phyloP scores from a whole-genome alignment of 2,329 filamentous ascomycete genomes.

The Colletotrichum lini region DNA sequence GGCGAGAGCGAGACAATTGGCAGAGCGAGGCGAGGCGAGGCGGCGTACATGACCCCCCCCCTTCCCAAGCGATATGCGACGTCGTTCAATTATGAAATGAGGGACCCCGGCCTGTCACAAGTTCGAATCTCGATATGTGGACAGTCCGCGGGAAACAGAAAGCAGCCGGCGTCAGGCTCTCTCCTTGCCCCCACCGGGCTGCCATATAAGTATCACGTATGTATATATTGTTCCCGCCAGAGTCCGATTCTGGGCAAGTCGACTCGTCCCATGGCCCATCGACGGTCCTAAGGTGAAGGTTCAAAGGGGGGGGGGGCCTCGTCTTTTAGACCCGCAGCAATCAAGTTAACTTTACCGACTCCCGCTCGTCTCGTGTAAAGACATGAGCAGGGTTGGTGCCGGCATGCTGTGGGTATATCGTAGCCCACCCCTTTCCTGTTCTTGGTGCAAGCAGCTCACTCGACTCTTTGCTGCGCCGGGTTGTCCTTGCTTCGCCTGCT shows the following conservation, averaged over 20 bases:
- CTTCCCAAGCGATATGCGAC: neutral
- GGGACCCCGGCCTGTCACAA: neutral
- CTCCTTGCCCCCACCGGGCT: neutral
- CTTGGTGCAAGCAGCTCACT: neutral
- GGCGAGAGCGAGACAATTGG: neutral
- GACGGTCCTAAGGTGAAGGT: no score
- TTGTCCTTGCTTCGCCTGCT: neutral
- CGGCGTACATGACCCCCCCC: neutral
- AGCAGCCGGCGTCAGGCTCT: neutral
- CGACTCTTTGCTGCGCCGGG: neutral
- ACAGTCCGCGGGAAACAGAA: neutral
- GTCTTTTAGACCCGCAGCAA: constrained; percentile 16
- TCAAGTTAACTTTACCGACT: constrained; percentile 15
- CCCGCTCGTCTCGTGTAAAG: constrained; percentile 34
- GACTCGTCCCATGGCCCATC: constrained; percentile 3
- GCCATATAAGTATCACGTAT: neutral
- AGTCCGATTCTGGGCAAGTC: neutral
- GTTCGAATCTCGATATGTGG: neutral
- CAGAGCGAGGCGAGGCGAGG: no score
- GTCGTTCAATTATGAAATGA: neutral
- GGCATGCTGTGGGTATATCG: constrained; percentile 3
- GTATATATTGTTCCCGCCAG: neutral
- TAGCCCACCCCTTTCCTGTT: neutral
- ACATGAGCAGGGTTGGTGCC: constrained; percentile 17
- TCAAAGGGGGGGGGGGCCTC: neutral